Base-by-base conservation (phyloP, 352 stramenopile species). In the Phytophthora macrochlamydospora region DNA sequence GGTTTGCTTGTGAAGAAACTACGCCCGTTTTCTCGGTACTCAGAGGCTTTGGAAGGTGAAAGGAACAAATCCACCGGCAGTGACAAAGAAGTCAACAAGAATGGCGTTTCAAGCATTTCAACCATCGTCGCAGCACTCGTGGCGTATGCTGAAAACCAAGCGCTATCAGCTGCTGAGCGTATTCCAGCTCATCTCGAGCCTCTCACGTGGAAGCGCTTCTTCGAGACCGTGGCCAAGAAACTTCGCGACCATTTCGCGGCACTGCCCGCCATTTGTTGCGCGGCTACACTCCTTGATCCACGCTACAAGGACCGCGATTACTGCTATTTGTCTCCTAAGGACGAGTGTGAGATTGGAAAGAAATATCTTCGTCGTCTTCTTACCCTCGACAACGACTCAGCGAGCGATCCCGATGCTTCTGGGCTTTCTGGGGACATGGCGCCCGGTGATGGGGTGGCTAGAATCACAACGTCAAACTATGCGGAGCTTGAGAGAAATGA, bases 231-330 rank as follows among this genome's bases (percentile, higher is more conserved):
- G 6, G 68, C 76, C 14, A 81, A 76, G 43, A 81, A 83, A 44
- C 37, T 94, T 37, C 83, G 84, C 5, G 62, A 77, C 7, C 74
- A 86, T 38, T 93, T 94, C 59, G 65, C 65, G 8, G 54, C 65
- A 37, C 37, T 92, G 13, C 80, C 83, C 1, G 38, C 82, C 18
- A 70, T 91, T 28, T 89, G 80, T 45, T 89, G 89, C 43, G 86
- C 86, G 2, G 83, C 86, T 8, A 92, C 86, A 14, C 67, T 94
- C 30, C 79, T 94, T 9, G 86, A 94, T 29, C 86, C 86, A 35
- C 83, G 86, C 4, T 94, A 94, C 73, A 94, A 94, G 61, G 82
- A 92, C 51, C 85, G 81, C 32, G 84, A 91, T 50, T 92, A 87
- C 55, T 94, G 86, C 62, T 94, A 92, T 68, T 45, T 92, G 45